Evolutionary conservation across 83 land plant genomes (phyloP).

Genomic region (Thuja plicata): DNA sequence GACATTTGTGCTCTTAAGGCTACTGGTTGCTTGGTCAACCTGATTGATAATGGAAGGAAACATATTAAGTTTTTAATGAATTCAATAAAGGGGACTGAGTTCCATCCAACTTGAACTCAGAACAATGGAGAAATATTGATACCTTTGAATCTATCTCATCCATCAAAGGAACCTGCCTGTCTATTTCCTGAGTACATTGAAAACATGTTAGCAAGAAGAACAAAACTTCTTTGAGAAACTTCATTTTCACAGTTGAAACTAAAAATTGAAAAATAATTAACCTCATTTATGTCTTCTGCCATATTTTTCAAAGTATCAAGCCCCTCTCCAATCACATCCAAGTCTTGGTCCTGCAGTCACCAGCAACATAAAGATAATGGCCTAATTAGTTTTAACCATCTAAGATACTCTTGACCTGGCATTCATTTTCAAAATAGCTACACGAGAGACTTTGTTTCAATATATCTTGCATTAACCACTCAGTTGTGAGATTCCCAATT

Average conservation of each 20-base stretch:
- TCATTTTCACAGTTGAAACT: neutral
- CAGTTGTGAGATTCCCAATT: neutral
- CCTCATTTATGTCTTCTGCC: slow-evolving; percentile 95
- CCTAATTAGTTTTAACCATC: neutral
- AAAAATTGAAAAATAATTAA: slow-evolving; percentile 14
- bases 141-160: slow-evolving; percentile 94
- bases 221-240: neutral
- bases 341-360: slow-evolving; percentile 76
- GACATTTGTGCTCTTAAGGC: slow-evolving; percentile 73
- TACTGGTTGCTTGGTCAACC: slow-evolving; percentile 69
- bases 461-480: neutral
- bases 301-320: slow-evolving; percentile 85
- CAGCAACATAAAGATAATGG: neutral
- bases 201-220: neutral
- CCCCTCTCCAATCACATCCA: slow-evolving; percentile 85
- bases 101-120: neutral
- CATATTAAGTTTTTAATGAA: neutral
- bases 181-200: slow-evolving; percentile 63
- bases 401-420: neutral
- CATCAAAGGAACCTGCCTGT: slow-evolving; percentile 84
- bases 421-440: neutral
- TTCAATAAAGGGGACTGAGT: neutral
- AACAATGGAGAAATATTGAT: neutral
- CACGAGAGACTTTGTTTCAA: neutral
- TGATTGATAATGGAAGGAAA: slow-evolving; percentile 20